Percentiles rank a stretch among this genome's conserved stretches.
These are phyloP conservation scores for Apium graveolens DNA, from an alignment of 129 eudicot genomes.

Conservation along the genomic window DNA sequence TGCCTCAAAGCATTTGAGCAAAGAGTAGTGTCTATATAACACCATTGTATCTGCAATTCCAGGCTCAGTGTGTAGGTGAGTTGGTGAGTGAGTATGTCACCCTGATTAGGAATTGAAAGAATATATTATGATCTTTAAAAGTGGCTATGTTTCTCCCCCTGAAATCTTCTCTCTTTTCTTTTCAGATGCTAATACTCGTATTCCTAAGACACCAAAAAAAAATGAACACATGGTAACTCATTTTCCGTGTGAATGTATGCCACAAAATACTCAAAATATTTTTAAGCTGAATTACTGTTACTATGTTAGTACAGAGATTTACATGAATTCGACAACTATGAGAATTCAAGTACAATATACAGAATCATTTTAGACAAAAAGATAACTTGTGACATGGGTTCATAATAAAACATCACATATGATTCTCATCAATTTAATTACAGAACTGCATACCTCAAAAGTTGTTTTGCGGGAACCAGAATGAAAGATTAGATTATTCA, in stretches of 20 bases:
- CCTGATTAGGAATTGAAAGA: neutral
- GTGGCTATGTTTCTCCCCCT: neutral
- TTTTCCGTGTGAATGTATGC: neutral
- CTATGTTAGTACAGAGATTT: neutral
- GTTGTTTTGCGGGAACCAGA: slow-evolving; percentile 34
- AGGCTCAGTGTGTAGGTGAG: neutral
- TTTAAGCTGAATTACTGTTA: neutral
- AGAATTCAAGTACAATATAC: neutral
- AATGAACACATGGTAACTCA: neutral
- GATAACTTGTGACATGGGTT: neutral
- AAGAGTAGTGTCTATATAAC: neutral
- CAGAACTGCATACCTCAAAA: slow-evolving; percentile 38
- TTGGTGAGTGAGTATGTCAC: neutral
- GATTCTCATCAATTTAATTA: slow-evolving; percentile 1
- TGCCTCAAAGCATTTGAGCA: neutral
- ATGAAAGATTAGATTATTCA: slow-evolving; percentile 40
- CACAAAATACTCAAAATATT: neutral
- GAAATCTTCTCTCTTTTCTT: neutral
- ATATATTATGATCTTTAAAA: neutral
- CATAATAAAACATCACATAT: neutral
- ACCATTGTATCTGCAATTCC: neutral
- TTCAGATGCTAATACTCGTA: neutral
- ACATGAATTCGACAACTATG: neutral
- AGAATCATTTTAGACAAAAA: neutral
- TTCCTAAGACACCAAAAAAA: neutral